Conservation (phyloP, 106 monocot species). For the Amphibolis antarctica region DNA sequence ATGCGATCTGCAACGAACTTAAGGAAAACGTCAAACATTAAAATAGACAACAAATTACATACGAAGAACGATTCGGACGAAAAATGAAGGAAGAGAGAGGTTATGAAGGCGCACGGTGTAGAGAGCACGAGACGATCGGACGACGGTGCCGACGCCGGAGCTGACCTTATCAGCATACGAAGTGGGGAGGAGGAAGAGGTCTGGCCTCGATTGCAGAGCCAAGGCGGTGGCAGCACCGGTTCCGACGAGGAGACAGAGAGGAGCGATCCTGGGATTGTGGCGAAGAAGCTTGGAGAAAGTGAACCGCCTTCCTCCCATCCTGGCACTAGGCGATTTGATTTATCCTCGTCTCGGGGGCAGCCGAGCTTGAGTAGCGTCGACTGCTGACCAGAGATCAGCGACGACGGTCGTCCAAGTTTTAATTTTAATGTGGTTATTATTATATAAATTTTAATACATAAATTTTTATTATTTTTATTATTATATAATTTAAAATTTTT, state of each 20-base stretch:
- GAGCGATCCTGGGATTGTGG: slow-evolving; percentile 1
- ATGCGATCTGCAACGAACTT: slow-evolving; percentile 42
- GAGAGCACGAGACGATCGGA: slow-evolving; percentile 65
- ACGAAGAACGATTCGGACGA: not conserved
- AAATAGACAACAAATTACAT: not conserved
- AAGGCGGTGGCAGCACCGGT: slow-evolving; percentile 23
- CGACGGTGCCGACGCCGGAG: slow-evolving; percentile 31
- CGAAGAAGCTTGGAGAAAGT: slow-evolving; percentile 1
- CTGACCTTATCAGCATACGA: not conserved
- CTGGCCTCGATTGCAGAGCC: slow-evolving; percentile 7
- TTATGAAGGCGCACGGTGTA: slow-evolving; percentile 32
- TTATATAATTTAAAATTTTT: too few relatives aligned
- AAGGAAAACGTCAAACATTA: not conserved
- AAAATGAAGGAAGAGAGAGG: not conserved
- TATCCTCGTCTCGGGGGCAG: too few relatives aligned
- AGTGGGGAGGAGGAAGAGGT: not conserved
- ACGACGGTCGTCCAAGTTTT: too few relatives aligned
- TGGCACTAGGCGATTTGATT: too few relatives aligned
- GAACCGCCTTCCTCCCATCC: not conserved
- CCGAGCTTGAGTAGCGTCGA: too few relatives aligned
- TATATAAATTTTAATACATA: too few relatives aligned
- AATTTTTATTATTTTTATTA: too few relatives aligned
- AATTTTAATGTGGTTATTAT: too few relatives aligned
- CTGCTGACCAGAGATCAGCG: too few relatives aligned
- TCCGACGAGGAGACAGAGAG: slow-evolving; percentile 38